phyloP scores from a whole-genome alignment of 1,139 yeast species.

The Saccharomyces pastorianus region DNA sequence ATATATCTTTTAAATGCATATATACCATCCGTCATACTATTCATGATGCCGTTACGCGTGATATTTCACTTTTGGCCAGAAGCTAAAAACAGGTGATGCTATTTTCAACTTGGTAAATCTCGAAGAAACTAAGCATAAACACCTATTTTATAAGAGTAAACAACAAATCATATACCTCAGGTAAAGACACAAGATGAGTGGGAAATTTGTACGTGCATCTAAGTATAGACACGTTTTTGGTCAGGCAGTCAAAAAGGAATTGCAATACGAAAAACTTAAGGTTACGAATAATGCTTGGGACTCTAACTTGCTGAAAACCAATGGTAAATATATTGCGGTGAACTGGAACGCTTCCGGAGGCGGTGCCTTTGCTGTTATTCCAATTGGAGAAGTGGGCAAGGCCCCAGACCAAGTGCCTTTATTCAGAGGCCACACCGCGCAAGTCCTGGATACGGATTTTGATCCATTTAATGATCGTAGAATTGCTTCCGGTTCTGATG shows the following conservation, averaged over 20 bases:
- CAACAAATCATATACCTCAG: not conserved
- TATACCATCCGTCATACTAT: not conserved
- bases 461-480: slow-evolving; percentile 77
- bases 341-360: slow-evolving; percentile 96
- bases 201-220: slow-evolving; percentile 91
- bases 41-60: not conserved
- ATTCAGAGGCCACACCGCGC: slow-evolving; percentile 92
- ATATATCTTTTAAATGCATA: not conserved
- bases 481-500: slow-evolving; percentile 84
- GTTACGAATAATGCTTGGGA: slow-evolving; percentile 93
- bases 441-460: slow-evolving; percentile 86
- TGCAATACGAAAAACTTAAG: slow-evolving; percentile 78
- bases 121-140: not conserved
- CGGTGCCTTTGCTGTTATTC: slow-evolving; percentile 95
- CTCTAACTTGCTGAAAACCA: slow-evolving; percentile 75
- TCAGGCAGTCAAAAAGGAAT: slow-evolving; percentile 80
- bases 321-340: slow-evolving; percentile 76
- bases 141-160: not conserved
- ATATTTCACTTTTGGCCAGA: not conserved
- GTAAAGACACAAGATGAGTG: slow-evolving; percentile 39
- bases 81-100: not conserved
- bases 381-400: slow-evolving; percentile 77
- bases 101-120: not conserved
- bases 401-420: slow-evolving; percentile 89
- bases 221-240: slow-evolving; percentile 95